Evolutionary conservation across 2,329 filamentous ascomycete genomes (phyloP).

Genomic region (Teratosphaeriaceae sp.): DNA sequence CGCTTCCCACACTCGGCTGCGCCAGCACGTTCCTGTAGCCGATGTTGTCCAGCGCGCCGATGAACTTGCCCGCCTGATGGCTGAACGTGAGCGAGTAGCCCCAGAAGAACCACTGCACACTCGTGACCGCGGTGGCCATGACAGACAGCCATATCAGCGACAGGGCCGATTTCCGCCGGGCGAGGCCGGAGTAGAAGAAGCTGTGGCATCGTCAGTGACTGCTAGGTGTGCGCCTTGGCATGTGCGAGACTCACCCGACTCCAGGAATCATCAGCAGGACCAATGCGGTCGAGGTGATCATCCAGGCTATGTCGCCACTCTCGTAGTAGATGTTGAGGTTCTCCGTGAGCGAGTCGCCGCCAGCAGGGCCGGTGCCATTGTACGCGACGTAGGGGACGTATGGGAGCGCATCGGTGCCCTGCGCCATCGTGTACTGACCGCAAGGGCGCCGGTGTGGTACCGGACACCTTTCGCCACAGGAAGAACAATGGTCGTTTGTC

Average conservation of each 20-base stretch:
- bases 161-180: constrained; percentile 90
- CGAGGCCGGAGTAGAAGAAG: constrained; percentile 93
- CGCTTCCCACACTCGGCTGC: constrained; percentile 72
- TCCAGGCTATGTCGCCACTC: constrained; percentile 77
- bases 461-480: neutral
- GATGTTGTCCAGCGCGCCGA: constrained; percentile 84
- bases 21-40: constrained; percentile 80
- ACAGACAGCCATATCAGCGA: constrained; percentile 97
- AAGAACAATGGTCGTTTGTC: neutral
- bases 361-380: constrained; percentile 58
- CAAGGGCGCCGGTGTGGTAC: neutral
- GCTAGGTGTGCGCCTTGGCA: no score
- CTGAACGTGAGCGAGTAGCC: constrained; percentile 95
- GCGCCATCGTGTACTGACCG: neutral
- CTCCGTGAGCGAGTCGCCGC: constrained; percentile 59
- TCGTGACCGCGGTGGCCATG: constrained; percentile 83
- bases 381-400: constrained; percentile 37
- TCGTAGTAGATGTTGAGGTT: constrained; percentile 85
- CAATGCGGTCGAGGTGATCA: constrained; percentile 67
- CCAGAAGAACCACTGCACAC: constrained; percentile 99
- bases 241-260: constrained; percentile 55
- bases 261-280: constrained; percentile 91
- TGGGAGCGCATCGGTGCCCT: constrained; percentile 7
- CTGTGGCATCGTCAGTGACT: constrained; percentile 32
- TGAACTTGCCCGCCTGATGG: constrained; percentile 70